Evolutionary conservation across 306 rosid genomes (phyloP).

Genomic region (Prunus kanzakura): DNA sequence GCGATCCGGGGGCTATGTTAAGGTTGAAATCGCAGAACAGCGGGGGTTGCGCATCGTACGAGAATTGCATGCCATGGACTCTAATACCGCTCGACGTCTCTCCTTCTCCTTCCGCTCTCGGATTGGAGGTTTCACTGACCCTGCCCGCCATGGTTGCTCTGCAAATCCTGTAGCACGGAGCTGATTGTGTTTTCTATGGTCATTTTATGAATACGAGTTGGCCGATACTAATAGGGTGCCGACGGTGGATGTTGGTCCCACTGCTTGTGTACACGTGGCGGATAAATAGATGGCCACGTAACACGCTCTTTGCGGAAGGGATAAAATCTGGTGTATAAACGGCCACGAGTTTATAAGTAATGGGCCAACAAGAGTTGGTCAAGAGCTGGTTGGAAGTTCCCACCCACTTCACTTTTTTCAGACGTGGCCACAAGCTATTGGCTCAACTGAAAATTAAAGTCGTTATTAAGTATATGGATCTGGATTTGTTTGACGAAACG

Average conservation of each 20-base stretch:
- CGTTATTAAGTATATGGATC: background rate
- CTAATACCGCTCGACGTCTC: conserved; percentile 38
- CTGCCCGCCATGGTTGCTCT: conserved; percentile 45
- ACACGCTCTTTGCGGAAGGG: background rate
- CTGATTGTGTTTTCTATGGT: background rate
- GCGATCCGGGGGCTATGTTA: conserved; percentile 70
- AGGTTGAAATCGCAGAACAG: conserved; percentile 72
- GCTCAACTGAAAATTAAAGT: background rate
- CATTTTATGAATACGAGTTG: conserved; percentile 1
- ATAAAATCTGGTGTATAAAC: conserved; percentile 7
- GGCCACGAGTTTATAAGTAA: conserved; percentile 7
- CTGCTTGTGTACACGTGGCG: background rate
- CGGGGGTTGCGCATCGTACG: conserved; percentile 59
- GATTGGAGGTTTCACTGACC: conserved; percentile 1
- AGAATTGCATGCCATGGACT: conserved; percentile 74
- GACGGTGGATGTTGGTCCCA: background rate
- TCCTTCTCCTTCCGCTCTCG: background rate
- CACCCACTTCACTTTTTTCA: background rate
- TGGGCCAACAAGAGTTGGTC: background rate
- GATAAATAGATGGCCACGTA: background rate
- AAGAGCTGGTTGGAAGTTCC: background rate
- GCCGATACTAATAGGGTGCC: background rate
- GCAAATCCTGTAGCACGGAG: background rate
- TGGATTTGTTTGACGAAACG: too few species aligned
- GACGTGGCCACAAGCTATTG: background rate